A percentile compares a stretch with the other conserved stretches of the same genome.
phyloP scores from a whole-genome alignment of 371 early-diverging fungal species.

The Mucor lusitanicus region DNA sequence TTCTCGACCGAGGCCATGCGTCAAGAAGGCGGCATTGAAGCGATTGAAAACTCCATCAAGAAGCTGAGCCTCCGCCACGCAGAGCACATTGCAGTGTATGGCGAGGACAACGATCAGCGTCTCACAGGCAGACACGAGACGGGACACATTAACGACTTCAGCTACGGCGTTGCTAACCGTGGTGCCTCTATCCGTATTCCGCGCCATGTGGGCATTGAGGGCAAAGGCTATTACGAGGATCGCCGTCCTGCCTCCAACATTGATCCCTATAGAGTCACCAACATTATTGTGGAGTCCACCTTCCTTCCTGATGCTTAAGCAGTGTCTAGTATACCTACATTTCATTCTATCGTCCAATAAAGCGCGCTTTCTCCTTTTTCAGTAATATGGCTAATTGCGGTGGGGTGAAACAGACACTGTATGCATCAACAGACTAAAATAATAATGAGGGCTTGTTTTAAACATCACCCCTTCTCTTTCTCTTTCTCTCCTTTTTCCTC shows the following conservation, averaged over 20 bases:
- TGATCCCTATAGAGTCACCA: conserved; percentile 52
- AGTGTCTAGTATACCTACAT: too few species aligned
- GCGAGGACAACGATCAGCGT: conserved; percentile 51
- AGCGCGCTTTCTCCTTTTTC: background rate
- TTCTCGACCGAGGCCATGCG: conserved; percentile 56
- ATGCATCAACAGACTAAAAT: background rate
- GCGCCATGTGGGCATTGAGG: conserved; percentile 41
- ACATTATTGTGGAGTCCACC: conserved; percentile 47
- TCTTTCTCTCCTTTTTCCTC: background rate
- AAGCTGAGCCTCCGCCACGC: conserved; percentile 44
- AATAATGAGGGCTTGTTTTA: background rate
- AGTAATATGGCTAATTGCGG: background rate
- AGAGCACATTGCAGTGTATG: conserved; percentile 56
- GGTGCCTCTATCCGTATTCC: conserved; percentile 60
- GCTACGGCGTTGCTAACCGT: conserved; percentile 51
- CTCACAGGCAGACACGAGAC: conserved; percentile 56
- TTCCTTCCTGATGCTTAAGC: conserved; percentile 3
- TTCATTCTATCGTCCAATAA: background rate
- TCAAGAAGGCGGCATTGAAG: conserved; percentile 40
- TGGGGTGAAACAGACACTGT: background rate
- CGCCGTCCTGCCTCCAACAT: conserved; percentile 58
- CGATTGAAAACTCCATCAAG: conserved; percentile 51
- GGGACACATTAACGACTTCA: conserved; percentile 52
- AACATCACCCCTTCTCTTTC: background rate
- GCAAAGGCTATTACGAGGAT: conserved; percentile 55